These are phyloP conservation scores for Liriodendron chinense DNA, from an alignment of 164 flowering plant species.

Conservation along the genomic window DNA sequence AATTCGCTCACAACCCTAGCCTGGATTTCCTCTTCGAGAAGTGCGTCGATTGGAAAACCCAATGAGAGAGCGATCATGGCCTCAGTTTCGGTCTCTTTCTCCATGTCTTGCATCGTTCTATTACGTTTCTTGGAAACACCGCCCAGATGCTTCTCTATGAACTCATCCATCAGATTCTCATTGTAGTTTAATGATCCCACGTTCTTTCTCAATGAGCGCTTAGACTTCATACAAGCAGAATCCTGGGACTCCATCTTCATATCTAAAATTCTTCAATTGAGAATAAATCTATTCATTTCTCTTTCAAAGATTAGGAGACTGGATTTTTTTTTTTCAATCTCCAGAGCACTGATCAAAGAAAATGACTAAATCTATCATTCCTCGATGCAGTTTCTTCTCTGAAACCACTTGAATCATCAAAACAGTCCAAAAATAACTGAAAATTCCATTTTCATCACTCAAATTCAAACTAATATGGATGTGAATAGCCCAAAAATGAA, in stretches of 20 bases:
- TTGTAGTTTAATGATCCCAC: slow-evolving; percentile 46
- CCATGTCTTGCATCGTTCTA: slow-evolving; percentile 58
- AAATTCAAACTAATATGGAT: background rate
- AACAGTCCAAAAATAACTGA: background rate
- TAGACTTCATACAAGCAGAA: slow-evolving; percentile 36
- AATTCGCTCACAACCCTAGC: slow-evolving; percentile 67
- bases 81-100: slow-evolving; percentile 86
- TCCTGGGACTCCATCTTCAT: slow-evolving; percentile 38
- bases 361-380: background rate
- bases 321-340: background rate
- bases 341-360: background rate
- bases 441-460: background rate
- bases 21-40: slow-evolving; percentile 88
- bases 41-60: slow-evolving; percentile 91
- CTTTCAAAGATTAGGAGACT: background rate
- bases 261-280: background rate
- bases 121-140: slow-evolving; percentile 46
- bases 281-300: background rate
- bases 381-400: background rate
- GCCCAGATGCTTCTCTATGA: slow-evolving; percentile 71
- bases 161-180: slow-evolving; percentile 80
- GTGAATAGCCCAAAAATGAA: background rate
- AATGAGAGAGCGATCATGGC: slow-evolving; percentile 78
- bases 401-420: background rate
- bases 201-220: slow-evolving; percentile 61